Conservation (phyloP, 371 early-diverging fungal genomes). For the Mucor plumbeus region DNA sequence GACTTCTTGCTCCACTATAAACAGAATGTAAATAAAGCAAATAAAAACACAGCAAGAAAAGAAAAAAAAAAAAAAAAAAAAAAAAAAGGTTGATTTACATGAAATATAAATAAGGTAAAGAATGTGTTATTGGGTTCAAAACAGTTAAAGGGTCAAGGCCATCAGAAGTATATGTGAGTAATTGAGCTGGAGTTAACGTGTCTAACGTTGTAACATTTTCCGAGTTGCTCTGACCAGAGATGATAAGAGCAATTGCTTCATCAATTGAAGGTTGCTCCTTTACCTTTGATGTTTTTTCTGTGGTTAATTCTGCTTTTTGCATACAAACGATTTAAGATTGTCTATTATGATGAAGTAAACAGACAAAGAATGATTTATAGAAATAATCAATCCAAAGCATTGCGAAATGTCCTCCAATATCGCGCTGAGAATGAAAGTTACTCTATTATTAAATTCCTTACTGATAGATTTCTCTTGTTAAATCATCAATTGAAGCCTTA, state of each 20-base stretch:
- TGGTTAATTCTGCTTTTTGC: slow-evolving; percentile 8
- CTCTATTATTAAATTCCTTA: no score
- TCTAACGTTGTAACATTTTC: slow-evolving; percentile 33
- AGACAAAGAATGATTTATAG: neutral
- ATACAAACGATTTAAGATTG: neutral
- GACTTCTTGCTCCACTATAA: slow-evolving; percentile 38
- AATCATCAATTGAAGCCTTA: no score
- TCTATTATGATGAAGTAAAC: neutral
- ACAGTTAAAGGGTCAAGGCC: slow-evolving; percentile 62
- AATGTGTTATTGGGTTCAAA: slow-evolving; percentile 57
- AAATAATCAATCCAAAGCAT: slow-evolving; percentile 2
- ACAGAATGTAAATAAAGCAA: neutral
- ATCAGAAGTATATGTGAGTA: slow-evolving; percentile 40
- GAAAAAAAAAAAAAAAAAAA: neutral
- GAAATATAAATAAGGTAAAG: slow-evolving; percentile 65
- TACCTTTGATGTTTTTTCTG: neutral
- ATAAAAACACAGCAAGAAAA: neutral
- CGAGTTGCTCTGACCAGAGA: slow-evolving; percentile 27
- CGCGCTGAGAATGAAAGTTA: slow-evolving; percentile 1
- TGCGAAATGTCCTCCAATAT: neutral
- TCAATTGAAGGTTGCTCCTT: slow-evolving; percentile 28
- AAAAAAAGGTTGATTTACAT: slow-evolving; percentile 43
- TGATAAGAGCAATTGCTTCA: slow-evolving; percentile 49
- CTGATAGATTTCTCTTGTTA: no score
- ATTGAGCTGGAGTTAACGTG: slow-evolving; percentile 38